Base-by-base conservation (phyloP, 2,329 filamentous ascomycete species). In the Talaromyces islandicus region DNA sequence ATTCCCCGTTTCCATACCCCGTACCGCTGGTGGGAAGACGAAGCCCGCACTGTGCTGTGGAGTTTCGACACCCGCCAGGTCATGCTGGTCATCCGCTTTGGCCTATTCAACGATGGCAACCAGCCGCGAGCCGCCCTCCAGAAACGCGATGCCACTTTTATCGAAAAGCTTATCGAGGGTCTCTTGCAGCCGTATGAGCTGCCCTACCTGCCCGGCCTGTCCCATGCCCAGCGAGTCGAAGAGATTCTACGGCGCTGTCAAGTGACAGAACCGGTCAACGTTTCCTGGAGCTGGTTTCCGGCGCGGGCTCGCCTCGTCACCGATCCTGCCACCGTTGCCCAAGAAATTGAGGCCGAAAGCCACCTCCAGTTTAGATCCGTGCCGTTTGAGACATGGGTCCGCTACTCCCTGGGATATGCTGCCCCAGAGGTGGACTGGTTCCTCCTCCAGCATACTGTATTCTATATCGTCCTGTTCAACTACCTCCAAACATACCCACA, bases 21-120 rank as follows among this genome's bases (percentile, higher is more conserved):
- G 2, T 76, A 73, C 24, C 70, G 70, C 54, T 77, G 74, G 73
- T 77, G 75, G 75, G 75, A 77, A 57, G 74, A 75, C 52, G 74
- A 76, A 57, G 72, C 73, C 1, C 68, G 66, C 0, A 71, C 73
- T 1, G 67, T 75, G 7, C 68, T 77, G 25, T 75, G 71, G 73
- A 71, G 71, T 4, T 77, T 75, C 54, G 71, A 75, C 27, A 66
- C 71, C 30, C 65, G 70, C 10, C 70, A 75, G 41, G 73, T 77
- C 54, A 68, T 71, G 50, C 68, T 70, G 27, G 68, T 75, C 9
- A 72, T 77, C 35, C 72, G 72, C 55, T 77, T 72, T 55, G 68
- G 69, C 7, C 68, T 77, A 2, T 77, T 74, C 62, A 63, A 64
- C 4, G 70, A 76, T 46, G 67, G 69, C 48, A 69, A 70, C 32